A percentile compares a stretch with the other conserved stretches of the same genome.
Conservation (phyloP, 2,329 filamentous ascomycete genomes). For the Diaporthe batatas region DNA sequence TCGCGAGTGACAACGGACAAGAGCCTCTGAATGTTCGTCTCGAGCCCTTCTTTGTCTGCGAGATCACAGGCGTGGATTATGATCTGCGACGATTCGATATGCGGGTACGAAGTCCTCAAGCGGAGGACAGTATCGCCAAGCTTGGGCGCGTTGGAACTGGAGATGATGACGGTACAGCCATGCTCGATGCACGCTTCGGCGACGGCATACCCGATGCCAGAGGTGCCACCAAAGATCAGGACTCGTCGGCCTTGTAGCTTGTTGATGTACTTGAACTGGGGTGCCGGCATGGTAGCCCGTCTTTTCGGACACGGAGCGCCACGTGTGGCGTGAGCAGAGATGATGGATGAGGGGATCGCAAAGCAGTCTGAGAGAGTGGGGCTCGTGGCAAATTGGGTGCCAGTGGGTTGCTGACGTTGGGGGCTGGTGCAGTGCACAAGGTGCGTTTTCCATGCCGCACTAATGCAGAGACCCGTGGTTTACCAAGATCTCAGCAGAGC, state of each 20-base stretch:
- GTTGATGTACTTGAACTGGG: slow-evolving; percentile 28
- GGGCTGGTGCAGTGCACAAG: not conserved
- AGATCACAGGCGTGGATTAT: slow-evolving; percentile 15
- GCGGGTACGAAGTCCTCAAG: slow-evolving; percentile 3
- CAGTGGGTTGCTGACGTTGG: not conserved
- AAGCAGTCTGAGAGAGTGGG: slow-evolving; percentile 1
- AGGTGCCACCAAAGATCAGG: slow-evolving; percentile 65
- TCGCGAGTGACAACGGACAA: slow-evolving; percentile 45
- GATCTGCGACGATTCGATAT: not conserved
- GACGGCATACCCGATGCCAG: slow-evolving; percentile 64
- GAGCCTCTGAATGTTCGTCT: slow-evolving; percentile 51
- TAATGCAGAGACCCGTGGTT: not conserved
- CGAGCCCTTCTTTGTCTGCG: slow-evolving; percentile 1
- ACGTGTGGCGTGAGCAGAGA: not conserved
- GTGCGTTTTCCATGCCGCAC: not conserved
- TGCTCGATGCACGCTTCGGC: slow-evolving; percentile 64
- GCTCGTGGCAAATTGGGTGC: slow-evolving; percentile 1
- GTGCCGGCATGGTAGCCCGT: not conserved
- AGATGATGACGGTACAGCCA: slow-evolving; percentile 61
- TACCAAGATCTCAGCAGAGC: slow-evolving; percentile 8
- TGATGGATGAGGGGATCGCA: not conserved
- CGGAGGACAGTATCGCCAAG: slow-evolving; percentile 51
- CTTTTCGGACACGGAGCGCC: not conserved
- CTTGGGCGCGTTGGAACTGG: slow-evolving; percentile 56
- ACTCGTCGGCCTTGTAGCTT: slow-evolving; percentile 61